Evolutionary conservation across 2,329 filamentous ascomycete species (phyloP).

Genomic region (Colletotrichum lupini): DNA sequence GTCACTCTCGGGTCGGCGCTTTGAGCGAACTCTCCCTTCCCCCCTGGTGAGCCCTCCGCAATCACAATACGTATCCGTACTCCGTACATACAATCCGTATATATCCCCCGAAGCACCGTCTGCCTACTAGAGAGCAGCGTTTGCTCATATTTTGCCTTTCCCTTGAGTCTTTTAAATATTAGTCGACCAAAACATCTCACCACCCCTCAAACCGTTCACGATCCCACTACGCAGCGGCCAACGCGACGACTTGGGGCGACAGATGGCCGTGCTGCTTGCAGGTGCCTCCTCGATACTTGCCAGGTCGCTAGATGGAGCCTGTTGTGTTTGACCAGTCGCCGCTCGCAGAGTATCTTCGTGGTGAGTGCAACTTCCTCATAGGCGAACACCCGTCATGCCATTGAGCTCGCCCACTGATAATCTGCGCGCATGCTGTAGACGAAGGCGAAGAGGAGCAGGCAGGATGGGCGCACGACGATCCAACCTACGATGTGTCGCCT

Average conservation of each 20-base stretch:
- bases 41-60: slow-evolving; percentile 29
- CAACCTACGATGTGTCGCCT: slow-evolving; percentile 55
- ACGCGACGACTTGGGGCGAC: slow-evolving; percentile 25
- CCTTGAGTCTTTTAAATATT: slow-evolving; percentile 3
- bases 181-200: background rate
- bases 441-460: slow-evolving; percentile 61
- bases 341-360: slow-evolving; percentile 89
- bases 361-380: slow-evolving; percentile 60
- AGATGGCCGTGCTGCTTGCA: slow-evolving; percentile 36
- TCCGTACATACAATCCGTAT: slow-evolving; percentile 21
- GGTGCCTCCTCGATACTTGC: slow-evolving; percentile 26
- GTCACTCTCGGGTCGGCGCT: slow-evolving; percentile 18
- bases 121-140: background rate
- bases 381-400: slow-evolving; percentile 1
- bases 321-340: slow-evolving; percentile 89
- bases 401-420: slow-evolving; percentile 36
- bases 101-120: slow-evolving; percentile 29
- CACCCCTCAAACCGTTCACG: slow-evolving; percentile 7
- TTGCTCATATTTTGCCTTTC: slow-evolving; percentile 19
- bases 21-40: slow-evolving; percentile 29
- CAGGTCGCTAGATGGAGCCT: slow-evolving; percentile 75
- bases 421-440: slow-evolving; percentile 45
- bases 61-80: slow-evolving; percentile 29
- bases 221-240: slow-evolving; percentile 17
- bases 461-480: slow-evolving; percentile 58